phyloP scores from a whole-genome alignment of 768 basidiomycete genomes.

The Rhodotorula graminis region DNA sequence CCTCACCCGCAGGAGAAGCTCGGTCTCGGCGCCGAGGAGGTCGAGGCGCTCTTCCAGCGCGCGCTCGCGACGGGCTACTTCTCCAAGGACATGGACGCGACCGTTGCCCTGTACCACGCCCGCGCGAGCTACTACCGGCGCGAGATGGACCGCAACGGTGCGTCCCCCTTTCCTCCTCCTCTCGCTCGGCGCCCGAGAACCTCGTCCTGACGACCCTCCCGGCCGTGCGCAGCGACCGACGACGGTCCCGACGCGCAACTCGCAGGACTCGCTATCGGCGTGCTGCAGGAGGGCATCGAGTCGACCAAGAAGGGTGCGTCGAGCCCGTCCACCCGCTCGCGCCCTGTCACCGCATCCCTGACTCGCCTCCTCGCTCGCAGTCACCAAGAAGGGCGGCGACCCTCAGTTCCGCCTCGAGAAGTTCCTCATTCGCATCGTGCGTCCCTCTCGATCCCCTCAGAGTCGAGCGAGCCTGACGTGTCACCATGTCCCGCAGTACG shows the following conservation, averaged over 20 bases:
- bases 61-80: slow-evolving; percentile 27
- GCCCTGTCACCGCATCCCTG: neutral
- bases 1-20: slow-evolving; percentile 16
- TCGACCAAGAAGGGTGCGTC: slow-evolving; percentile 58
- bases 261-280: slow-evolving; percentile 42
- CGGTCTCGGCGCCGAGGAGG: neutral
- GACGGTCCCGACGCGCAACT: slow-evolving; percentile 4
- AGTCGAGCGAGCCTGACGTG: neutral
- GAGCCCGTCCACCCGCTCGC: neutral
- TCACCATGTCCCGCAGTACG: slow-evolving; percentile 35
- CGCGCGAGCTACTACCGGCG: slow-evolving; percentile 45
- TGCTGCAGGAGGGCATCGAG: slow-evolving; percentile 62
- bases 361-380: slow-evolving; percentile 46
- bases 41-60: slow-evolving; percentile 27
- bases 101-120: slow-evolving; percentile 62
- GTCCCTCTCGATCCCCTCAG: slow-evolving; percentile 43
- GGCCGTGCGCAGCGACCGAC: neutral
- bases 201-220: neutral
- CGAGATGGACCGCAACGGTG: slow-evolving; percentile 18
- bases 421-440: slow-evolving; percentile 68
- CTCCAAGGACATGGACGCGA: slow-evolving; percentile 59
- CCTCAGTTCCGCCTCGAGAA: slow-evolving; percentile 74
- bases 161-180: neutral
- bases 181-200: neutral
- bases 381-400: slow-evolving; percentile 60